Evolutionary conservation across 148 eudicot genomes (phyloP).

Genomic region (Rheum nobile): DNA sequence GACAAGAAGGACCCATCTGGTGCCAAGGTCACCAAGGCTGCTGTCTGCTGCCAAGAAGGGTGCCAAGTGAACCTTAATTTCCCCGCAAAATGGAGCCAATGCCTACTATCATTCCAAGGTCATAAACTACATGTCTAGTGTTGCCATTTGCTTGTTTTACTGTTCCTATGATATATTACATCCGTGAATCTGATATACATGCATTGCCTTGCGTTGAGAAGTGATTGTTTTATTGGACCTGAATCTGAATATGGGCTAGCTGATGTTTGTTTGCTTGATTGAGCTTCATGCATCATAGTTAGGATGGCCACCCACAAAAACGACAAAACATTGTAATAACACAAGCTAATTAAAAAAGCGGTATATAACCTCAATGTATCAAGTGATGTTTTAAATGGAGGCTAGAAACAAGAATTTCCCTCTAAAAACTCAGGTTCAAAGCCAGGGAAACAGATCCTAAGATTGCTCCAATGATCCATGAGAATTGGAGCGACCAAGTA

Average conservation of each 20-base stretch:
- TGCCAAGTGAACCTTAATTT: slow-evolving; percentile 21
- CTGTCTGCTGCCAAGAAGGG: slow-evolving; percentile 39
- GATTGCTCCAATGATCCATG: slow-evolving; percentile 28
- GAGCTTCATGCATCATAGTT: too few relatives aligned
- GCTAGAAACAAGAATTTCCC: not conserved
- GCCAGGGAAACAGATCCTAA: too few relatives aligned
- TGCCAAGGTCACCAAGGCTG: slow-evolving; percentile 37
- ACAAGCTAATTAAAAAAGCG: not conserved
- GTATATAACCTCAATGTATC: too few relatives aligned
- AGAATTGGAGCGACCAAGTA: slow-evolving; percentile 11
- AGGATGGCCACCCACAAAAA: too few relatives aligned
- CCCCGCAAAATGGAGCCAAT: not conserved
- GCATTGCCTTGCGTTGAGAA: too few relatives aligned
- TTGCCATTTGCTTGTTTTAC: not conserved
- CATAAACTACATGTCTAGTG: not conserved
- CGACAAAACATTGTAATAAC: too few relatives aligned
- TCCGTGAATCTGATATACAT: too few relatives aligned
- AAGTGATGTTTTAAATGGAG: not conserved
- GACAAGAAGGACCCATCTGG: slow-evolving; percentile 34
- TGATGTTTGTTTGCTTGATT: too few relatives aligned
- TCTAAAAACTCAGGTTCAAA: too few relatives aligned
- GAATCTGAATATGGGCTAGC: too few relatives aligned
- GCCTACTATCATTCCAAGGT: not conserved
- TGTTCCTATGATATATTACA: too few relatives aligned
- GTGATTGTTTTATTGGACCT: too few relatives aligned